Conservation (phyloP, 2,329 filamentous ascomycete species). For the Alternaria sp. region DNA sequence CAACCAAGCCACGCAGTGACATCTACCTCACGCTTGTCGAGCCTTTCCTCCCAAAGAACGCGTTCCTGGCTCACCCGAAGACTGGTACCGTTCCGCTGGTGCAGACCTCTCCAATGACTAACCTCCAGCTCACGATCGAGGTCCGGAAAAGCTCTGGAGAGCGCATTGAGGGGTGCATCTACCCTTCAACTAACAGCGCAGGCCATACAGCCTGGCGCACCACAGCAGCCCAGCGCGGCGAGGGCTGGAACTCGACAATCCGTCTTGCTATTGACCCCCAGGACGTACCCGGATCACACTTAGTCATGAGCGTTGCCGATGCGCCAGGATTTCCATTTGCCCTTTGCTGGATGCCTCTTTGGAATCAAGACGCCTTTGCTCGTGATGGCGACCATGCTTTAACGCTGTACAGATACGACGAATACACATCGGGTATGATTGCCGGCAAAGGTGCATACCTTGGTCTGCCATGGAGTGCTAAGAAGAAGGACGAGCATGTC, state of each 20-base stretch:
- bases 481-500: conserved; percentile 75
- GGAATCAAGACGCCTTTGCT: conserved; percentile 90
- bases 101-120: conserved; percentile 70
- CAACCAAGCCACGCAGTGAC: conserved; percentile 86
- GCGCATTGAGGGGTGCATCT: conserved; percentile 88
- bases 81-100: conserved; percentile 81
- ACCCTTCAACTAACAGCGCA: conserved; percentile 80
- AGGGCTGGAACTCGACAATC: conserved; percentile 88
- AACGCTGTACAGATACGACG: conserved; percentile 89
- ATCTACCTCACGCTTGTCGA: conserved; percentile 91
- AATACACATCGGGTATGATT: conserved; percentile 79
- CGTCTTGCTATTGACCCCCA: conserved; percentile 79
- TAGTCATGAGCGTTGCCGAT: conserved; percentile 90
- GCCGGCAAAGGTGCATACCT: conserved; percentile 86
- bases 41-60: conserved; percentile 76
- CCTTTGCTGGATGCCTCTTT: conserved; percentile 90
- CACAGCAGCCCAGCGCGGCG: conserved; percentile 78
- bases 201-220: conserved; percentile 89
- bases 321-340: conserved; percentile 89
- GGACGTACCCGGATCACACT: conserved; percentile 82
- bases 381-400: conserved; percentile 84
- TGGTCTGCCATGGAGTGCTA: conserved; percentile 81
- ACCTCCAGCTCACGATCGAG: conserved; percentile 88
- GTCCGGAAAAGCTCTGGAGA: conserved; percentile 82
- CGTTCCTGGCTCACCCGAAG: conserved; percentile 73